Conservation (phyloP, 2,329 filamentous ascomycete genomes). For the Xylariaceae sp. region DNA sequence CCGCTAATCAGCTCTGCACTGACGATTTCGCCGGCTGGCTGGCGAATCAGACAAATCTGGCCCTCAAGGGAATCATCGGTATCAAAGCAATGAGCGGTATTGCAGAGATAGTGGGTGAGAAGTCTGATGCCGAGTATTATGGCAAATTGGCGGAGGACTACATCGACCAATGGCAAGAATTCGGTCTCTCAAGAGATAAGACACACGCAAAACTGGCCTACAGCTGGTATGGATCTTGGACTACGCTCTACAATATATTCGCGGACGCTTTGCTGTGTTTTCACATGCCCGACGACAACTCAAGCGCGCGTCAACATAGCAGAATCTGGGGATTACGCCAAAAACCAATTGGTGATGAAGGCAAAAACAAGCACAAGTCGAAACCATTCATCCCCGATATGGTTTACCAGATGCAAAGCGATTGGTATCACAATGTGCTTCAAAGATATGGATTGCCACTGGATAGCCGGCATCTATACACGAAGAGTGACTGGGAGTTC, state of each 20-base stretch:
- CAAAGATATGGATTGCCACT: conserved; percentile 79
- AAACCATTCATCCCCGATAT: conserved; percentile 62
- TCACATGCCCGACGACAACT: conserved; percentile 43
- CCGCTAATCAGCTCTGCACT: conserved; percentile 67
- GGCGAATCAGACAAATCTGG: conserved; percentile 68
- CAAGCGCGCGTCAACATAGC: conserved; percentile 20
- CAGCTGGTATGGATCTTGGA: conserved; percentile 78
- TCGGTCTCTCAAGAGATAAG: conserved; percentile 63
- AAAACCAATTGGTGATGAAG: conserved; percentile 13
- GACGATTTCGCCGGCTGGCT: conserved; percentile 76
- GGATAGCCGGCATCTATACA: conserved; percentile 76
- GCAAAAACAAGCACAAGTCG: conserved; percentile 21
- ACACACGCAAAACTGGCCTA: conserved; percentile 74
- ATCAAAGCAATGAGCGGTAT: conserved; percentile 73
- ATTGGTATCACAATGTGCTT: conserved; percentile 74
- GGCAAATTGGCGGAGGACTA: conserved; percentile 60
- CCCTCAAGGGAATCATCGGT: conserved; percentile 71
- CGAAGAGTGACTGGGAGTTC: conserved; percentile 89
- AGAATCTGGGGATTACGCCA: conserved; percentile 24
- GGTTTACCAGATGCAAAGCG: conserved; percentile 73
- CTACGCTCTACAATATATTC: conserved; percentile 73
- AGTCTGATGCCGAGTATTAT: conserved; percentile 55
- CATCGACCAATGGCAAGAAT: conserved; percentile 65
- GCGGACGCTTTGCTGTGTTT: conserved; percentile 75
- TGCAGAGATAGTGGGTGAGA: conserved; percentile 52